phyloP scores from a whole-genome alignment of 75 land plant genomes.

The Selaginella moellendorffii region DNA sequence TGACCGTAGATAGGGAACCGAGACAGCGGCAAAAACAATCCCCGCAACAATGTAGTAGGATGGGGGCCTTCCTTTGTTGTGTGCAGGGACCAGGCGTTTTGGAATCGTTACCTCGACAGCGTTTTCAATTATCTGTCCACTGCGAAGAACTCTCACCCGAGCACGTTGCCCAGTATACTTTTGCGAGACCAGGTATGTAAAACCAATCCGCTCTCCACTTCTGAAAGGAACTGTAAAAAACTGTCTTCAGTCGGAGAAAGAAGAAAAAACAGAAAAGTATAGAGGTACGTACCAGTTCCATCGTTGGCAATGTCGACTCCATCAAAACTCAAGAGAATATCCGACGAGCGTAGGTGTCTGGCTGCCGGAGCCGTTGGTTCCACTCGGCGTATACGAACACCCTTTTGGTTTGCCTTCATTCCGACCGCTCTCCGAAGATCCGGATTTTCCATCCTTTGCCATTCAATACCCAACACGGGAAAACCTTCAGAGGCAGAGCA shows the following conservation, averaged over 20 bases:
- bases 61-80: slow-evolving; percentile 8
- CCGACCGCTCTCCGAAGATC: slow-evolving; percentile 4
- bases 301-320: slow-evolving; percentile 8
- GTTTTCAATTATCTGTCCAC: neutral
- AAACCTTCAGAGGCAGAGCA: slow-evolving; percentile 8
- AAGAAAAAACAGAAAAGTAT: no score
- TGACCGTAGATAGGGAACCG: slow-evolving; percentile 4
- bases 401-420: slow-evolving; percentile 6
- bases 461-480: slow-evolving; percentile 5
- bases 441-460: slow-evolving; percentile 9
- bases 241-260: no score
- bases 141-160: neutral
- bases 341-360: neutral
- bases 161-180: slow-evolving; percentile 6
- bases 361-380: slow-evolving; percentile 8
- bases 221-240: slow-evolving; percentile 1
- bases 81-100: slow-evolving; percentile 7
- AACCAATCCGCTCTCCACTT: slow-evolving; percentile 1
- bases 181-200: slow-evolving; percentile 7
- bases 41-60: slow-evolving; percentile 8
- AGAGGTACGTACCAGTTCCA: slow-evolving; percentile 6
- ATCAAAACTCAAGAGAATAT: slow-evolving; percentile 7
- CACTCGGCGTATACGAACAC: slow-evolving; percentile 1
- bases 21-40: slow-evolving; percentile 3
- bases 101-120: neutral